These are phyloP conservation scores for Isatis lusitanica DNA, from an alignment of 441 rosid genomes.

Conservation along the genomic window DNA sequence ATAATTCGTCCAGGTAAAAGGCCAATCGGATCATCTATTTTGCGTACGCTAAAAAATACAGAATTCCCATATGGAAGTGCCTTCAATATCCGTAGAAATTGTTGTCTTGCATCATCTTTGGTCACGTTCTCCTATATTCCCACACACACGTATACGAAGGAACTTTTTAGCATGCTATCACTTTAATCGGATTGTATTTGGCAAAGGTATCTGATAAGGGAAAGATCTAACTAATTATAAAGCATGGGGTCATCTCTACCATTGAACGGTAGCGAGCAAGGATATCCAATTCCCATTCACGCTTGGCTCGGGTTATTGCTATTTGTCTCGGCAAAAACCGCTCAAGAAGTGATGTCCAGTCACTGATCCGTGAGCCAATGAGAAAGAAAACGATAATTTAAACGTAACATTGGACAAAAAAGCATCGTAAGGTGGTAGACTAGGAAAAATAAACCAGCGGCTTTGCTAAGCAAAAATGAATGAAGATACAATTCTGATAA, in stretches of 20 bases:
- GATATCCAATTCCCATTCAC: slow-evolving; percentile 96
- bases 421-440: not conserved
- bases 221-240: slow-evolving; percentile 3
- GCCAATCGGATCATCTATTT: slow-evolving; percentile 99
- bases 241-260: slow-evolving; percentile 48
- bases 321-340: slow-evolving; percentile 91
- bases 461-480: slow-evolving; percentile 5
- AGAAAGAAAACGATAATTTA: slow-evolving; percentile 19
- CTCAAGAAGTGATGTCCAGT: slow-evolving; percentile 89
- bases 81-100: slow-evolving; percentile 81
- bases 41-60: slow-evolving; percentile 88
- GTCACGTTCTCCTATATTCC: slow-evolving; percentile 71
- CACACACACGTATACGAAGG: slow-evolving; percentile 19
- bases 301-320: slow-evolving; percentile 93
- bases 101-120: slow-evolving; percentile 97
- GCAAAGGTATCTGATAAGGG: not conserved
- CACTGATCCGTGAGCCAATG: slow-evolving; percentile 49
- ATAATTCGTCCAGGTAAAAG: slow-evolving; percentile 92
- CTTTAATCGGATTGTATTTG: not conserved
- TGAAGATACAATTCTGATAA: not conserved
- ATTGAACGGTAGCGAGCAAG: slow-evolving; percentile 83
- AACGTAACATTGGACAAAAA: slow-evolving; percentile 8
- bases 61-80: slow-evolving; percentile 93
- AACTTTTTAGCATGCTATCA: slow-evolving; percentile 4
- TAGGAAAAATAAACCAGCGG: not conserved